Percentiles rank a stretch among this genome's conserved stretches.
Conservation (phyloP, 805 yeast species). For the Zygosaccharomyces rouxii region DNA sequence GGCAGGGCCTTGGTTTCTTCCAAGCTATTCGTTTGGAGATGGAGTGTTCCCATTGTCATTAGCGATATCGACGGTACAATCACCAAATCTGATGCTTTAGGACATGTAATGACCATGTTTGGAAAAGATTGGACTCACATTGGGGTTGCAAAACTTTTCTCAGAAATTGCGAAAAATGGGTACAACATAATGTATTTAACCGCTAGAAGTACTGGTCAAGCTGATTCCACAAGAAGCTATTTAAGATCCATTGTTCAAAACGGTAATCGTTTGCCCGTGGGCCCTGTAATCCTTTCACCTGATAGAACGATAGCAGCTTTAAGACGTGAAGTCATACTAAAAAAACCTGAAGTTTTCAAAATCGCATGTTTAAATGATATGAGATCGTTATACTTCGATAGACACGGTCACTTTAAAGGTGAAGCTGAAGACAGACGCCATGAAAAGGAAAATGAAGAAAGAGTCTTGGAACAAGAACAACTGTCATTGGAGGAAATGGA, state of each 20-base stretch:
- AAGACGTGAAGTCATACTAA: constrained; percentile 82
- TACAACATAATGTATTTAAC: constrained; percentile 91
- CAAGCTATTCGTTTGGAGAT: constrained; percentile 77
- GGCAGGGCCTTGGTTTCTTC: constrained; percentile 76
- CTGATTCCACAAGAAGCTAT: constrained; percentile 86
- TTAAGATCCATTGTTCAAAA: constrained; percentile 73
- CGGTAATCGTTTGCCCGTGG: constrained; percentile 68
- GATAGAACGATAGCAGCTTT: constrained; percentile 96
- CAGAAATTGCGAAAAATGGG: constrained; percentile 83
- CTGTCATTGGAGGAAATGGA: constrained; percentile 20
- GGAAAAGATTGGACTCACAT: constrained; percentile 98
- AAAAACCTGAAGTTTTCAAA: constrained; percentile 97
- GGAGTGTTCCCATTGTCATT: constrained; percentile 82
- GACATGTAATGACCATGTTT: constrained; percentile 87
- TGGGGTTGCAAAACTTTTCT: constrained; percentile 88
- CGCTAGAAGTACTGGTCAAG: constrained; percentile 92
- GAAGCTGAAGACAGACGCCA: constrained; percentile 12
- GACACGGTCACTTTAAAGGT: constrained; percentile 5
- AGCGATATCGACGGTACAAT: constrained; percentile 98
- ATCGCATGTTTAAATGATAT: constrained; percentile 94
- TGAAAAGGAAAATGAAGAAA: constrained; percentile 6
- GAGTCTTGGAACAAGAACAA: background rate
- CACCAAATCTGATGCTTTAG: constrained; percentile 95
- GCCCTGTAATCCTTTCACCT: constrained; percentile 93
- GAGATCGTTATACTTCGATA: constrained; percentile 53